phyloP scores from a whole-genome alignment of 805 yeast species.

The Peterozyma toletana region DNA sequence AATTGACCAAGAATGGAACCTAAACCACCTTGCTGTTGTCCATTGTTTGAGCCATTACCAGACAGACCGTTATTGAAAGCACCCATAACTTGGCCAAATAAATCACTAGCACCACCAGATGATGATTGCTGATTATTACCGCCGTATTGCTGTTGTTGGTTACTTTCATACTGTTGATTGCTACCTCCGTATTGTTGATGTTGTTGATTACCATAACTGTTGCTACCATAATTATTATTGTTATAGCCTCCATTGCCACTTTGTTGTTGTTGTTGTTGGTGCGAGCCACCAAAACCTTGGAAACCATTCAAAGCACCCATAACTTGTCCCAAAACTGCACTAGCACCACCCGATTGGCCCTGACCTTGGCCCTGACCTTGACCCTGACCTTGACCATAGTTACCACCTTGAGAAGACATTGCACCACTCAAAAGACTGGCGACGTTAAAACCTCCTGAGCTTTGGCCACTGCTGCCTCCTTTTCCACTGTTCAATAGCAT shows the following conservation, averaged over 20 bases:
- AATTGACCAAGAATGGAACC: not conserved
- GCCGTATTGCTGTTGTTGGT: not conserved
- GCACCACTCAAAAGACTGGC: conserved; percentile 1
- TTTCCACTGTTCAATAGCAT: not conserved
- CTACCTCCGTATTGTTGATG: not conserved
- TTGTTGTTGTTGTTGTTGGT: conserved; percentile 2
- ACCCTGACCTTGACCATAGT: too few species aligned
- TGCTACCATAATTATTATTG: not conserved
- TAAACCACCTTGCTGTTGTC: not conserved
- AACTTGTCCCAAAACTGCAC: not conserved
- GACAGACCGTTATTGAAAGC: not conserved
- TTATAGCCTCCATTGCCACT: not conserved
- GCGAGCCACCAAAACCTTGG: not conserved
- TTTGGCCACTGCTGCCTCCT: not conserved
- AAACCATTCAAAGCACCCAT: not conserved
- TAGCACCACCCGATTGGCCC: too few species aligned
- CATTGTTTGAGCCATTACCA: not conserved
- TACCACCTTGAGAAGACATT: too few species aligned
- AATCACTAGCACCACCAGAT: not conserved
- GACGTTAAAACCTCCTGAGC: conserved; percentile 1
- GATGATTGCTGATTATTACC: too few species aligned
- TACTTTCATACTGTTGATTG: not conserved
- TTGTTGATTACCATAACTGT: not conserved
- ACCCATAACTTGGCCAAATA: conserved; percentile 3
- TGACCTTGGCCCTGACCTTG: too few species aligned